Conservation (phyloP, 1,284 basidiomycete genomes). For the Hymenochaete sp. region DNA sequence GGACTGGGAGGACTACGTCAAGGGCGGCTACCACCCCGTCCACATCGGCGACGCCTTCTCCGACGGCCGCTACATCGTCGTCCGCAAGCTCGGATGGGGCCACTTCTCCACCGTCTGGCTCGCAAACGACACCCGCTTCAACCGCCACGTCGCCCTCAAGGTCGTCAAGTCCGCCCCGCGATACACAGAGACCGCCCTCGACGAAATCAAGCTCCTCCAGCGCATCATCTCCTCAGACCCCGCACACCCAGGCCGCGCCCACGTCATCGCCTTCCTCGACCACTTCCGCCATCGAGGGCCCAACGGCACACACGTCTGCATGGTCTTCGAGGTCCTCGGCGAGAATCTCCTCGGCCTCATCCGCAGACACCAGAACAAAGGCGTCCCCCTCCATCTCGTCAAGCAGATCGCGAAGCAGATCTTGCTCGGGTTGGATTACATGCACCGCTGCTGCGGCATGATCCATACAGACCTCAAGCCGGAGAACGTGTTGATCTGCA, state of each 20-base stretch:
- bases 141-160: conserved; percentile 96
- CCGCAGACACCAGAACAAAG: conserved; percentile 91
- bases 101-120: conserved; percentile 97
- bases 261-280: conserved; percentile 94
- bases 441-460: conserved; percentile 93
- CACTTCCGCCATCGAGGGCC: conserved; percentile 96
- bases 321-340: conserved; percentile 98
- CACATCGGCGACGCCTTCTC: conserved; percentile 92
- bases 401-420: conserved; percentile 98
- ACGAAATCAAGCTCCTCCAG: conserved; percentile 98
- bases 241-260: conserved; percentile 66
- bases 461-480: conserved; percentile 96
- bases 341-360: conserved; percentile 98
- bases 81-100: conserved; percentile 96
- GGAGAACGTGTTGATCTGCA: conserved; percentile 95
- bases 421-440: conserved; percentile 91
- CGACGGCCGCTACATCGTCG: conserved; percentile 82
- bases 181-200: conserved; percentile 96
- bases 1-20: conserved; percentile 81
- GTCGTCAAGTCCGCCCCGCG: conserved; percentile 96
- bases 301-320: conserved; percentile 96
- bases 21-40: conserved; percentile 92
- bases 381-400: conserved; percentile 90
- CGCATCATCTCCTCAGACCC: conserved; percentile 86
- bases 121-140: conserved; percentile 80